Evolutionary conservation across 169 alveolate species (phyloP).

Genomic region (Cystoisospora suis): DNA sequence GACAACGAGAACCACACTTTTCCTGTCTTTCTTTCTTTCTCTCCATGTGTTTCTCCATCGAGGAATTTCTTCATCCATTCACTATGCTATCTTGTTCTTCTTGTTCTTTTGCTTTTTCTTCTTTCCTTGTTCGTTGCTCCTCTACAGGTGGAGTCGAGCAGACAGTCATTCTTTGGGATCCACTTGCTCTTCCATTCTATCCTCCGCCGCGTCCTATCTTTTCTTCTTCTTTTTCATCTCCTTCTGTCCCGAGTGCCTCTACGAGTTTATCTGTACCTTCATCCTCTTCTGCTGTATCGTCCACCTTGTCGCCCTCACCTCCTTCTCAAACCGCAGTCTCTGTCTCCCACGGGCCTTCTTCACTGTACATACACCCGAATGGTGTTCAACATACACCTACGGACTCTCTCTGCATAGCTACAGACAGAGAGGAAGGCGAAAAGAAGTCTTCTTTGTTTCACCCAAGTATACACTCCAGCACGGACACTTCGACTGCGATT

Average conservation of each 20-base stretch:
- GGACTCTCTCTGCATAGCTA: too few relatives aligned
- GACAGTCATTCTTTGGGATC: conserved; percentile 55
- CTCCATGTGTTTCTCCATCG: too few relatives aligned
- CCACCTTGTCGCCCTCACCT: background rate
- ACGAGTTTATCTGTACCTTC: background rate
- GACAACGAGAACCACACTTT: background rate
- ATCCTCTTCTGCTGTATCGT: background rate
- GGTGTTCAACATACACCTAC: too few relatives aligned
- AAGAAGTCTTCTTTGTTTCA: too few relatives aligned
- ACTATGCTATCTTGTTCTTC: too few relatives aligned
- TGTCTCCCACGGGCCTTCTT: too few relatives aligned
- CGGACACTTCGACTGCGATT: too few relatives aligned
- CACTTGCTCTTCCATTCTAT: conserved; percentile 40
- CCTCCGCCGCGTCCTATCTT: conserved; percentile 21
- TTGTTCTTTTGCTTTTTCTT: background rate
- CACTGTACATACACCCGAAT: too few relatives aligned
- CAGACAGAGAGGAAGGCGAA: too few relatives aligned
- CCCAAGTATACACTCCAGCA: too few relatives aligned
- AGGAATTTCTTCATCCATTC: too few relatives aligned
- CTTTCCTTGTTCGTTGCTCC: background rate
- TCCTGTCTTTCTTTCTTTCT: background rate
- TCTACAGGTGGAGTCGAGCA: conserved; percentile 61
- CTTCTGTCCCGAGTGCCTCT: background rate
- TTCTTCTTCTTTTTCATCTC: background rate
- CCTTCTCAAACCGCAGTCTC: background rate